A percentile compares a stretch with the other conserved stretches of the same genome.
These are phyloP conservation scores for Heliamphora pulchella DNA, from an alignment of 179 eudicot genomes.

Conservation along the genomic window DNA sequence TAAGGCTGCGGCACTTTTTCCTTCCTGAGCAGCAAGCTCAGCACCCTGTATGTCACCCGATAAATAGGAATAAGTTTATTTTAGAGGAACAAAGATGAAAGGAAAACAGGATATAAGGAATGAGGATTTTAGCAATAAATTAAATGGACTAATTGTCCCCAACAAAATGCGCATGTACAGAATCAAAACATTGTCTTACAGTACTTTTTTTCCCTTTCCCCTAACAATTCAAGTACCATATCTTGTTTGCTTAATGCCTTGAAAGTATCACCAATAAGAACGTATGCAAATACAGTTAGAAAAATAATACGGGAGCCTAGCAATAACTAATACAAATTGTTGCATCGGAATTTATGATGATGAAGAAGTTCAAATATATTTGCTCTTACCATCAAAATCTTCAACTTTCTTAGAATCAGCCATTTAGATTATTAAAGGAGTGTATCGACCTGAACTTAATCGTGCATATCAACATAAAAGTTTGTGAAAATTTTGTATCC, in stretches of 20 bases:
- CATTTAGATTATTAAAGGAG: too few species aligned
- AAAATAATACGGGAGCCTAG: conserved; percentile 4
- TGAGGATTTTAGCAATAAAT: background rate
- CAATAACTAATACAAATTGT: background rate
- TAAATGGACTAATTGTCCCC: background rate
- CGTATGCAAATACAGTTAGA: background rate
- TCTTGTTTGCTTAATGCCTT: background rate
- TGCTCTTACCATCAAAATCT: too few species aligned
- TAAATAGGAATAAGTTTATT: background rate
- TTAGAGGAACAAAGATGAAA: background rate
- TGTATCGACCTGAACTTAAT: too few species aligned
- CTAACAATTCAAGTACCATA: background rate
- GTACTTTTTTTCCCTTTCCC: background rate
- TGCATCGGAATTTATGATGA: background rate
- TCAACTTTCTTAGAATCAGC: too few species aligned
- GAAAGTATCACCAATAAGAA: background rate
- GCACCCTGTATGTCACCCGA: conserved; percentile 52
- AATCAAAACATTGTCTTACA: background rate
- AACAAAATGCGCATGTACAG: background rate
- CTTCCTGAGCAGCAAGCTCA: conserved; percentile 81
- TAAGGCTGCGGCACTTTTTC: conserved; percentile 87
- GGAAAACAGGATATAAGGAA: conserved; percentile 5
- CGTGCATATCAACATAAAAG: too few species aligned
- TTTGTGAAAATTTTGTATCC: too few species aligned
- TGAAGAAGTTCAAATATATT: too few species aligned